Base-by-base conservation (phyloP, 2,329 filamentous ascomycete genomes). In the Teratosphaeria nubilosa region DNA sequence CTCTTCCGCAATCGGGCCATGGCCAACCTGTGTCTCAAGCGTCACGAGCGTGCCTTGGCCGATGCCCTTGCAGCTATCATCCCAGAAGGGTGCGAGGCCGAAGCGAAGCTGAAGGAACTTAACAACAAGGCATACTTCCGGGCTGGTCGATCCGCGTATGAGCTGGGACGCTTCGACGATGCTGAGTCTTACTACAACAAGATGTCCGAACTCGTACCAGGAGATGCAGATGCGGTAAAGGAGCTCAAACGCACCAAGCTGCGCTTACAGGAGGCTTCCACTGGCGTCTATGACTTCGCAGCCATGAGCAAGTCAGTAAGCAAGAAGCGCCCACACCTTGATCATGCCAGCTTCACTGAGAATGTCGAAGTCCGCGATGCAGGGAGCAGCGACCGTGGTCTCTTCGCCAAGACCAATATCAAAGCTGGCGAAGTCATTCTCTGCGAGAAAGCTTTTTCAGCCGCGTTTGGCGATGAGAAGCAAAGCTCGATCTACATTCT, bases 361-460 rank as follows among this genome's bases (percentile, higher is more conserved):
- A 57, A 58, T 5, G 22, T 25, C 16, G 53, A 60, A 13, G 55
- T 64, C 11, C 48, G 59, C 6, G 52, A 60, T 11, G 63, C 74
- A 4, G 58, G 27, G 68, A 73, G 62, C 10, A 58, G 59, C 24
- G 77, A 77, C 10, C 70, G 72, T 2, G 77, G 77, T 1, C 65
- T 79, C 2, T 79, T 79, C 58, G 75, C 76, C 0, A 68, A 69
- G 0, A 63, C 67, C 20, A 64, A 69, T 52, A 65, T 79, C 52
- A 64, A 63, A 4, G 69, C 72, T 0, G 76, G 76, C 53, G 74
- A 77, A 1, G 52, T 79, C 2, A 66, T 79, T 24, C 70, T 78
- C 16, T 72, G 70, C 37, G 77, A 70, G 53, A 69, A 69, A 41
- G 65, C 67, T 0, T 64, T 66, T 48, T 53, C 48, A 20, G 55